phyloP scores from a whole-genome alignment of 305 asterid species.

The Solanum hybrid region DNA sequence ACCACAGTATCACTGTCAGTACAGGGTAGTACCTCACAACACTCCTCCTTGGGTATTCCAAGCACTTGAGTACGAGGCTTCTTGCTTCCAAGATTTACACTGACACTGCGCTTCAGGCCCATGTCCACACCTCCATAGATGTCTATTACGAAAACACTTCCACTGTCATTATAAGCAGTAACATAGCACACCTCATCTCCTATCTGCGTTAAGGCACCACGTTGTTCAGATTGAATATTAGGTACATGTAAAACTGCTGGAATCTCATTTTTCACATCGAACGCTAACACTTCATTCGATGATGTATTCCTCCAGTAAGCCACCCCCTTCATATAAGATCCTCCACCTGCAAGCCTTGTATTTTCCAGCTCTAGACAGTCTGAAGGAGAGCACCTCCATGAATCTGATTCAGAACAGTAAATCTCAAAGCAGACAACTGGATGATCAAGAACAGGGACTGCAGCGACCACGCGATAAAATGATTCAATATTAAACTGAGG shows the following conservation, averaged over 20 bases:
- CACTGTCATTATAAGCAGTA: not conserved
- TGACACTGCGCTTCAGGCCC: slow-evolving; percentile 14
- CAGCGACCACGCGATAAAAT: slow-evolving; percentile 24
- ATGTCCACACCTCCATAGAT: slow-evolving; percentile 26
- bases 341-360: not conserved
- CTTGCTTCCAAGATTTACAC: slow-evolving; percentile 5
- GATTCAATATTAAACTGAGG: slow-evolving; percentile 33
- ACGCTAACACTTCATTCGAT: slow-evolving; percentile 23
- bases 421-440: slow-evolving; percentile 23
- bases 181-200: slow-evolving; percentile 37
- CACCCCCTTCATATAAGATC: slow-evolving; percentile 34
- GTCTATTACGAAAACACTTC: slow-evolving; percentile 7
- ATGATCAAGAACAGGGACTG: slow-evolving; percentile 17
- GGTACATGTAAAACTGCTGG: slow-evolving; percentile 25
- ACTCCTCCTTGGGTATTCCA: not conserved
- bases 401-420: slow-evolving; percentile 25
- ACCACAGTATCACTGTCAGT: slow-evolving; percentile 18
- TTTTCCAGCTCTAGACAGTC: slow-evolving; percentile 18
- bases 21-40: slow-evolving; percentile 22
- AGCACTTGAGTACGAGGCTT: not conserved
- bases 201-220: slow-evolving; percentile 30
- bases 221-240: not conserved
- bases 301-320: slow-evolving; percentile 38
- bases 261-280: slow-evolving; percentile 14
- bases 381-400: slow-evolving; percentile 28